Evolutionary conservation across 805 yeast genomes (phyloP), one percentile per base, ranked within the genome.

Genomic region (Wickerhamomyces subpelliculosus): DNA sequence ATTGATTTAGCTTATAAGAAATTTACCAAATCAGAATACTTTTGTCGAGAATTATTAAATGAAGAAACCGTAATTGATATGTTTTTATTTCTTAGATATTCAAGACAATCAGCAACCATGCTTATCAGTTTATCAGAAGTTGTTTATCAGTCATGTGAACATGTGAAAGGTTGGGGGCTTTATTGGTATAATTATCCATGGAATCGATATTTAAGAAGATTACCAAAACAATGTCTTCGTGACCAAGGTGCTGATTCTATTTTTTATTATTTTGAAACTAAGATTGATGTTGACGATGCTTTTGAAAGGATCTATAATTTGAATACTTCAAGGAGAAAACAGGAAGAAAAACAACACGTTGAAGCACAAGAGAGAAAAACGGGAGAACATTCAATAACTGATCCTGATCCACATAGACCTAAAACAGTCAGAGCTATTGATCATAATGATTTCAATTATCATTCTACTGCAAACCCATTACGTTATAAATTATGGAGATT

Each of bases 161-260:
- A 45, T 23, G 38, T 44, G n/a, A 26, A 28, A 17, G 48, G 44
- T n/a, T 67, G 67, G 70, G 54, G 53, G 35, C n/a, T 69, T 3
- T 43, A 49, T 10, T 28, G 49, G 2, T 70, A 72, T 2, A 55
- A 55, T 17, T 67, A 71, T 42, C 70, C 75, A 2, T 40, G 64
- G 7, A 32, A 45, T 4, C 53, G 72, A 38, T 68, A 73, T 0
- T 36, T 72, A 11, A 58, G 60, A 31, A 57, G 71, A 27, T 42
- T 69, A n/a, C 65, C 73, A 0, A 52, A 47, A 24, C 70, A 62
- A 33, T 68, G 71, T 43, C 51, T 65, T 7, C 57, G 62, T 26
- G 78, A 72, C 48, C 67, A 67, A 45, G 77, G 77, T 16, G 67
- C 70, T 3, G 65, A 65, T 20, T 58, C 63, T n/a, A 64, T 67